Conservation (phyloP, 257 asterid species). For the Marsdenia floribunda region DNA sequence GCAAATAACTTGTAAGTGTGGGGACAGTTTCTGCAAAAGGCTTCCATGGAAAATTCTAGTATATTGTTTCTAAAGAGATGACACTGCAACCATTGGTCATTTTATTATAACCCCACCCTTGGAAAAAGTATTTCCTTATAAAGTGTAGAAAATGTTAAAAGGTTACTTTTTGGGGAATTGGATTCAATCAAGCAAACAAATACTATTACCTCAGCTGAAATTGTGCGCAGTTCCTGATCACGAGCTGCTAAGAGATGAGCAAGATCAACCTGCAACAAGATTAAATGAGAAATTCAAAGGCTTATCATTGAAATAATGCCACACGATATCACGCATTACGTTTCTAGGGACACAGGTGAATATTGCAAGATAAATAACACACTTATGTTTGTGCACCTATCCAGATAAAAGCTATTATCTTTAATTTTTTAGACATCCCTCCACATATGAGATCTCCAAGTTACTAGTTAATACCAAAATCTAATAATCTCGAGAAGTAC, state of each 20-base stretch:
- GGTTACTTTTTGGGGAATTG: too few relatives aligned
- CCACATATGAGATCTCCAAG: neutral
- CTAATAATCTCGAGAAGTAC: neutral
- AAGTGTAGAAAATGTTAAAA: neutral
- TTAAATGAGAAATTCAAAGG: neutral
- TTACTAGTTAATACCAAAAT: neutral
- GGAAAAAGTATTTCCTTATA: neutral
- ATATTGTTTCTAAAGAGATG: neutral
- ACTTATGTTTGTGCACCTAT: neutral
- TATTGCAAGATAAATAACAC: neutral
- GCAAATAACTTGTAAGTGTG: neutral
- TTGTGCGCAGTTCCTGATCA: constrained; percentile 95
- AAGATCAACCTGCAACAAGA: constrained; percentile 73
- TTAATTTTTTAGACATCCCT: neutral
- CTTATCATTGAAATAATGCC: constrained; percentile 1
- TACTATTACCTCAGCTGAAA: constrained; percentile 77
- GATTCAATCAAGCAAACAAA: neutral
- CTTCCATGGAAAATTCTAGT: neutral
- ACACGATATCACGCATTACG: neutral
- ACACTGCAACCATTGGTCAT: too few relatives aligned
- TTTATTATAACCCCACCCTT: too few relatives aligned
- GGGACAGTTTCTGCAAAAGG: neutral
- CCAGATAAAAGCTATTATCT: neutral
- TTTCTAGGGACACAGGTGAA: neutral
- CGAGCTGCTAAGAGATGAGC: constrained; percentile 92